Evolutionary conservation across 441 rosid genomes (phyloP), one percentile per base, ranked within the genome.

Genomic region (Populus hybrid): DNA sequence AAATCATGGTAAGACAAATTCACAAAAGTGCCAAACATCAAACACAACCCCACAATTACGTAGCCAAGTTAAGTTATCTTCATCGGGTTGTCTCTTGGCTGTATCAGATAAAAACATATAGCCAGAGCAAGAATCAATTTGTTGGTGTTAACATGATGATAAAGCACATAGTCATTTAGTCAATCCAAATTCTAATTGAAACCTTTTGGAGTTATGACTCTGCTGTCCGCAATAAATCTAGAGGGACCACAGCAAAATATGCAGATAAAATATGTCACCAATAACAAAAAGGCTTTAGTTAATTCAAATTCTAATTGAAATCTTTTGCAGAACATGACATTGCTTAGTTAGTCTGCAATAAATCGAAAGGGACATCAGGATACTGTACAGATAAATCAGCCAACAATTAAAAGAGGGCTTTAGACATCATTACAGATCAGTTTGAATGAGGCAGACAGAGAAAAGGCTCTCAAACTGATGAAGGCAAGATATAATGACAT

Each of bases 321-420:
- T 11, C 11, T 61, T 61, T 67, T 61, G 72, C 53, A 75, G 20
- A 35, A 68, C 14, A 31, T 77, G 45, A 23, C 38, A 36, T 59
- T 38, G 45, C 67, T 72, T n/a, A 42, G 59, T 70, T 66, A 38
- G 56, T 33, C 21, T 74, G 69, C 66, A 78, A 38, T 33, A 50
- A 11, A 50, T 45, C 4, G 74, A 45, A 31, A 7, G 53, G 80
- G 26, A 3, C 63, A 35, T 31, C 16, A 26, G 63, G 36, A 78
- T 26, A 26, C 12, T 10, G 33, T 9, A 36, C n/a, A 23, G 6
- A 56, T 56, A 20, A 56, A 56, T 20, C 63, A 5, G 63, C 9
- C 63, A 20, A 6, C 23, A 20, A 20, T 56, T 2, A 56, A 2
- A 56, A 20, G 21, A 9, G 63, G 23, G 63, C 63, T 56, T 56